Evolutionary conservation across 495 filamentous ascomycete genomes (phyloP).

Genomic region (Lasiosphaeria ovina): DNA sequence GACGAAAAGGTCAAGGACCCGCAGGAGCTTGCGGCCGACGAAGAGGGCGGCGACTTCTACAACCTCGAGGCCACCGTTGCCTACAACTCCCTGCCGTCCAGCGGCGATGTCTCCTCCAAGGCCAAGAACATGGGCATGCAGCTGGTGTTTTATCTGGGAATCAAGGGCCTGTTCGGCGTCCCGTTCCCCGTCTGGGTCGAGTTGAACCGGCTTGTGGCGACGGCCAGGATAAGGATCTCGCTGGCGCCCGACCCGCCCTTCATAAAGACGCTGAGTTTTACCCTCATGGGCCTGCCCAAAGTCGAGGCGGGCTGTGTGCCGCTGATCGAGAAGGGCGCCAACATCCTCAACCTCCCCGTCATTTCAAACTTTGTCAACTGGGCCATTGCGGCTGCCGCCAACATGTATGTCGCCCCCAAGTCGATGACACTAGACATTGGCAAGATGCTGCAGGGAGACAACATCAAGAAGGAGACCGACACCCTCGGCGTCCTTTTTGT

Average conservation of each 20-base stretch:
- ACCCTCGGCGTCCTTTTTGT: constrained; percentile 88
- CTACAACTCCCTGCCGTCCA: constrained; percentile 81
- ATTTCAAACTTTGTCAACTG: constrained; percentile 98
- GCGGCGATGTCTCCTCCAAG: constrained; percentile 65
- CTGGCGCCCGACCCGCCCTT: constrained; percentile 89
- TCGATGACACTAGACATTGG: constrained; percentile 88
- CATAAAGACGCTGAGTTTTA: constrained; percentile 87
- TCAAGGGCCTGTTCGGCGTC: constrained; percentile 82
- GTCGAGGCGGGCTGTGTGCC: constrained; percentile 88
- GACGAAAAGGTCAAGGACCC: constrained; percentile 80
- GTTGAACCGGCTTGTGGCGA: constrained; percentile 80
- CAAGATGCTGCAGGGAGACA: constrained; percentile 85
- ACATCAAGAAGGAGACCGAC: constrained; percentile 81
- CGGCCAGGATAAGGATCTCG: constrained; percentile 74
- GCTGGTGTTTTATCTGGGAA: constrained; percentile 86
- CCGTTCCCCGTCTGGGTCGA: constrained; percentile 89
- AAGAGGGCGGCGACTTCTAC: constrained; percentile 91
- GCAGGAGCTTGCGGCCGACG: constrained; percentile 81
- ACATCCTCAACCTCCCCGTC: constrained; percentile 85
- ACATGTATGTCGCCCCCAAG: constrained; percentile 95
- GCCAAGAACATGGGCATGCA: constrained; percentile 95
- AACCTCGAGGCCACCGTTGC: constrained; percentile 93
- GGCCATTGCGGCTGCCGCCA: constrained; percentile 81
- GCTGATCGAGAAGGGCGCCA: constrained; percentile 83
- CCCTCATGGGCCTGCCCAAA: constrained; percentile 87